Percentiles rank a stretch among this genome's conserved stretches.
Conservation (phyloP, 1,284 basidiomycete genomes). For the Volvariella volvacea region DNA sequence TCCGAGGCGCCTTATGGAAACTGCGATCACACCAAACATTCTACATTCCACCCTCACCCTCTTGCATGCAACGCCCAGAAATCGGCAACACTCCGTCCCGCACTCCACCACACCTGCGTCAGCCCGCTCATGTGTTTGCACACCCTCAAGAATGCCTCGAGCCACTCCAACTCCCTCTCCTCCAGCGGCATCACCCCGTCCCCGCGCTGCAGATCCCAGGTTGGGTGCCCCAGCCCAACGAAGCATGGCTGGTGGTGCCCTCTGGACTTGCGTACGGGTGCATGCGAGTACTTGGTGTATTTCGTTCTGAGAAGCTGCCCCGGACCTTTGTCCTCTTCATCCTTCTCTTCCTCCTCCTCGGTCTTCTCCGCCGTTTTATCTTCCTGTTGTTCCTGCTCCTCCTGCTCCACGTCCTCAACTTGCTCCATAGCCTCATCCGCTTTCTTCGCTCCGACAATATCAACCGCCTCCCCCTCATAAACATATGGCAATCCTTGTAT, state of each 20-base stretch:
- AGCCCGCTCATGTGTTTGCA: conserved; percentile 6
- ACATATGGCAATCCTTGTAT: conserved; percentile 9
- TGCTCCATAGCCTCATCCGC: neutral
- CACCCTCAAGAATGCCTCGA: conserved; percentile 16
- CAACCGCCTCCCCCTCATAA: conserved; percentile 4
- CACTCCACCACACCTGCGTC: too few relatives aligned
- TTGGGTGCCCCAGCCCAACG: neutral
- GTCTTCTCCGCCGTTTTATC: too few relatives aligned
- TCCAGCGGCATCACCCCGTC: conserved; percentile 10
- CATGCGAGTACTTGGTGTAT: conserved; percentile 4
- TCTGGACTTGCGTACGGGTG: neutral
- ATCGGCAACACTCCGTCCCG: too few relatives aligned
- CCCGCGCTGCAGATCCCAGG: neutral
- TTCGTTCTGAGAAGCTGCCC: neutral
- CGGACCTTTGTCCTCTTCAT: neutral
- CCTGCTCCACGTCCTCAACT: neutral
- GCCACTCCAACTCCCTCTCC: conserved; percentile 16
- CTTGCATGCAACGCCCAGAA: too few relatives aligned
- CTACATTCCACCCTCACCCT: too few relatives aligned
- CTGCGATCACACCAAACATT: too few relatives aligned
- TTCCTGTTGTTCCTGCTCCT: neutral
- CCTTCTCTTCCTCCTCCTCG: neutral
- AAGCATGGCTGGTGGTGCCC: neutral
- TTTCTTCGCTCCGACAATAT: neutral
- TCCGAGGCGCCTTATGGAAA: too few relatives aligned